Conservation (phyloP, 164 flowering plant species). For the Protea cynaroides region DNA sequence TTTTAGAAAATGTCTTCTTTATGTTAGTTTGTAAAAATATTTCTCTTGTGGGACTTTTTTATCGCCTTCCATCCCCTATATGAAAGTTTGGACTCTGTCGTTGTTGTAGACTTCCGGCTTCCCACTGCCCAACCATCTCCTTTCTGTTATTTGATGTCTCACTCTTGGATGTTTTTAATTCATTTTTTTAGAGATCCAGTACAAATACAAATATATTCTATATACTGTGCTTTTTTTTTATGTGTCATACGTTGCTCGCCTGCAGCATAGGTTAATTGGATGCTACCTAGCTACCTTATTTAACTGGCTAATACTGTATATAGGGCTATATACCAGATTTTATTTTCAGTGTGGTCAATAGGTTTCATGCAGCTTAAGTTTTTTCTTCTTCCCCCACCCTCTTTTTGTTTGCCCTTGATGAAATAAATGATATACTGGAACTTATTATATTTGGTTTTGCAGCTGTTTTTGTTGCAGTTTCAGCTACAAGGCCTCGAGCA, state of each 20-base stretch:
- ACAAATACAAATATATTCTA: no score
- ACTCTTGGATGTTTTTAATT: background rate
- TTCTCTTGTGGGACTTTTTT: background rate
- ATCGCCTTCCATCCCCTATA: background rate
- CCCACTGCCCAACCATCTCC: background rate
- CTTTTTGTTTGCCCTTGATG: background rate
- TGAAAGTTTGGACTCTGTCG: background rate
- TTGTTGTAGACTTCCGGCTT: background rate
- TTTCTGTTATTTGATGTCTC: background rate
- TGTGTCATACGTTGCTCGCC: background rate
- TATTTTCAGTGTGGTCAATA: background rate
- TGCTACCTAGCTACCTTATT: no score
- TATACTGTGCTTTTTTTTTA: background rate
- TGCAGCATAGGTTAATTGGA: background rate
- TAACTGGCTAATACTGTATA: no score
- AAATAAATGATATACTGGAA: background rate
- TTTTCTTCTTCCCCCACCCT: background rate
- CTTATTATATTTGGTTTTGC: slow-evolving; percentile 14
- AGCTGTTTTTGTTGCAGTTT: slow-evolving; percentile 79
- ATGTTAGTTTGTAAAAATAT: no score
- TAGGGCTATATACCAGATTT: background rate
- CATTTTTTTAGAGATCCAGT: background rate
- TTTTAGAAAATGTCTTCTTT: no score
- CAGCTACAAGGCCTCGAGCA: slow-evolving; percentile 91
- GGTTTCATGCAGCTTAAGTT: no score